A percentile compares a stretch with the other conserved stretches of the same genome.
These are phyloP conservation scores for Colletotrichum shisoi DNA, from an alignment of 2,329 filamentous ascomycete species.

Conservation along the genomic window DNA sequence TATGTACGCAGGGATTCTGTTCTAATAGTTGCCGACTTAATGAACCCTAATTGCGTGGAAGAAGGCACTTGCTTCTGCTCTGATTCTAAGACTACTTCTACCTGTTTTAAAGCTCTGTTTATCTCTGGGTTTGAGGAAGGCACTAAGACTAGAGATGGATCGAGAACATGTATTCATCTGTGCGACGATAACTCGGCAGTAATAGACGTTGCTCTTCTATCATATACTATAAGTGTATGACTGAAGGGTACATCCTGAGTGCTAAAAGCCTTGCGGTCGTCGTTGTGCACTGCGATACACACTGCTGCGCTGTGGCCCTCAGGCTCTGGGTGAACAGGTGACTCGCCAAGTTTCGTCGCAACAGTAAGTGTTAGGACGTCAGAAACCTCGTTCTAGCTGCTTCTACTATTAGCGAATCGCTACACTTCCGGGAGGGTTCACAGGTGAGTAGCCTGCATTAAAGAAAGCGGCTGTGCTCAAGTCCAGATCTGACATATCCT, in stretches of 20 bases:
- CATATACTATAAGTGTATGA: not conserved
- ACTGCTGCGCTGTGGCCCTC: not conserved
- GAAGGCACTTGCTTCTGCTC: conserved; percentile 5
- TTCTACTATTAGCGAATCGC: not conserved
- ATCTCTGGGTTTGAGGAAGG: not conserved
- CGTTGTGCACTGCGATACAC: conserved; percentile 4
- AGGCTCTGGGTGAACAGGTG: not conserved
- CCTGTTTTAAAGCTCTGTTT: conserved; percentile 2
- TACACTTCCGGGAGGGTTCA: not conserved
- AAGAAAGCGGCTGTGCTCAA: not conserved
- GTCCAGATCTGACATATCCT: not conserved
- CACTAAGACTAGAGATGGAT: not conserved
- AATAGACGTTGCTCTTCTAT: conserved; percentile 14
- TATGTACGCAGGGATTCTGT: not conserved
- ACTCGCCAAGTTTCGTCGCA: not conserved
- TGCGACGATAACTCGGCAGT: conserved; percentile 5
- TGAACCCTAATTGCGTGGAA: not conserved
- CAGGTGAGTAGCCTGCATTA: not conserved
- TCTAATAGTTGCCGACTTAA: not conserved
- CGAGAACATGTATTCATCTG: not conserved
- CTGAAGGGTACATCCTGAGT: not conserved
- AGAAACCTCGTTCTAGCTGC: not conserved
- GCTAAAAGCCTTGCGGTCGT: conserved; percentile 5
- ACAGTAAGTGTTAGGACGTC: not conserved
- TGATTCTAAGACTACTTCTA: conserved; percentile 6